phyloP scores from a whole-genome alignment of 176 grass and related monocot genomes.

The Phyllostachys edulis region DNA sequence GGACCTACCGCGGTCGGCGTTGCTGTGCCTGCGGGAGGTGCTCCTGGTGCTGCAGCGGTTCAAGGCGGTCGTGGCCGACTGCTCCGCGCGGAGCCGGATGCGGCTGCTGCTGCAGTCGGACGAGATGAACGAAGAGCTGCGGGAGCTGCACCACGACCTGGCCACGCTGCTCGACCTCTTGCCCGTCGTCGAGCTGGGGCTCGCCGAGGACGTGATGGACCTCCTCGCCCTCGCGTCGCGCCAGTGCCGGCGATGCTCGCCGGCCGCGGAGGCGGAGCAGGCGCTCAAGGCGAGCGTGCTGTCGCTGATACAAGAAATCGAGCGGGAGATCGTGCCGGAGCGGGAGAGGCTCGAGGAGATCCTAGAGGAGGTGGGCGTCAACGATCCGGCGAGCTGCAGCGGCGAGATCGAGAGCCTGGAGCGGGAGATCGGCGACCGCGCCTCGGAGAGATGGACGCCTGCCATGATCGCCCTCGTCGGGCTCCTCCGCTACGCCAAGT shows the following conservation, averaged over 20 bases:
- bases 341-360: slow-evolving; percentile 52
- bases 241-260: slow-evolving; percentile 62
- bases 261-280: slow-evolving; percentile 25
- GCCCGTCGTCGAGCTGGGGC: slow-evolving; percentile 57
- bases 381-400: slow-evolving; percentile 63
- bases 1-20: slow-evolving; percentile 58
- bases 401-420: slow-evolving; percentile 84
- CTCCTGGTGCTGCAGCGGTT: slow-evolving; percentile 85
- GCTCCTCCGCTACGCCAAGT: slow-evolving; percentile 84
- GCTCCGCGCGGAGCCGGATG: slow-evolving; percentile 68
- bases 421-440: slow-evolving; percentile 78
- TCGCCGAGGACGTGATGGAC: slow-evolving; percentile 68
- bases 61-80: slow-evolving; percentile 56
- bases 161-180: slow-evolving; percentile 85
- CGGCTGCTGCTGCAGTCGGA: slow-evolving; percentile 69
- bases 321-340: slow-evolving; percentile 79
- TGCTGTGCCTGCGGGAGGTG: slow-evolving; percentile 80
- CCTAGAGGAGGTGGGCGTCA: slow-evolving; percentile 58
- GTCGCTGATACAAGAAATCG: slow-evolving; percentile 55
- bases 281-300: slow-evolving; percentile 59
- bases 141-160: slow-evolving; percentile 68
- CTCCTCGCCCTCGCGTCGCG: slow-evolving; percentile 60
- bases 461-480: slow-evolving; percentile 83
- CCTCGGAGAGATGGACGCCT: slow-evolving; percentile 60
- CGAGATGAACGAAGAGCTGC: slow-evolving; percentile 49